phyloP scores from a whole-genome alignment of 192 early-diverging fungal species.

The Pecoramyces ruminantium region DNA sequence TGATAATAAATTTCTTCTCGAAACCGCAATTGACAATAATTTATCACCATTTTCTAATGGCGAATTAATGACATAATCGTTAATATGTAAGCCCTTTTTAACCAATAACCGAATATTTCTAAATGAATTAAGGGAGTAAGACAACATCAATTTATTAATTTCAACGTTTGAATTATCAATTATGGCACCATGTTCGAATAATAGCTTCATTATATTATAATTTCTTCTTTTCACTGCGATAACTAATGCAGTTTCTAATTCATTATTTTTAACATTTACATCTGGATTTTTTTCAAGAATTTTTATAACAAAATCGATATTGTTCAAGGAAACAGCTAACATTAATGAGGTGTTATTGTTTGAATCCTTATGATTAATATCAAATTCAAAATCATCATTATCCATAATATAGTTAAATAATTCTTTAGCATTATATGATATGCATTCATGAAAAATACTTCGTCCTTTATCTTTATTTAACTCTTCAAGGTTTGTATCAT shows the following conservation, averaged over 20 bases:
- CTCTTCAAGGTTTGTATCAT: neutral
- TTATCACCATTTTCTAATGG: neutral
- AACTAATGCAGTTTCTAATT: neutral
- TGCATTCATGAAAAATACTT: neutral
- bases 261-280: neutral
- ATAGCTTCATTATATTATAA: neutral
- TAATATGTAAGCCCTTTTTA: neutral
- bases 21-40: neutral
- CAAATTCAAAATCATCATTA: neutral
- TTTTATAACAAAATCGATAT: neutral
- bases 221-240: neutral
- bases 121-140: neutral
- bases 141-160: neutral
- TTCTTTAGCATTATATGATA: neutral
- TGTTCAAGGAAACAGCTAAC: neutral
- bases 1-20: rapidly evolving
- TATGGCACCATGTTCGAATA: neutral
- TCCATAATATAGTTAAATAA: neutral
- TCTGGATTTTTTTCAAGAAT: neutral
- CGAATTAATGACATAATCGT: neutral
- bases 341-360: neutral
- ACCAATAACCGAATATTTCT: neutral
- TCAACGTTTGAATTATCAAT: neutral
- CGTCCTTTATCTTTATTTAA: neutral
- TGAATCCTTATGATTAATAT: neutral